These are phyloP conservation scores for Aaosphaeria pasadenensis DNA, from an alignment of 2,329 filamentous ascomycete species.

Conservation along the genomic window DNA sequence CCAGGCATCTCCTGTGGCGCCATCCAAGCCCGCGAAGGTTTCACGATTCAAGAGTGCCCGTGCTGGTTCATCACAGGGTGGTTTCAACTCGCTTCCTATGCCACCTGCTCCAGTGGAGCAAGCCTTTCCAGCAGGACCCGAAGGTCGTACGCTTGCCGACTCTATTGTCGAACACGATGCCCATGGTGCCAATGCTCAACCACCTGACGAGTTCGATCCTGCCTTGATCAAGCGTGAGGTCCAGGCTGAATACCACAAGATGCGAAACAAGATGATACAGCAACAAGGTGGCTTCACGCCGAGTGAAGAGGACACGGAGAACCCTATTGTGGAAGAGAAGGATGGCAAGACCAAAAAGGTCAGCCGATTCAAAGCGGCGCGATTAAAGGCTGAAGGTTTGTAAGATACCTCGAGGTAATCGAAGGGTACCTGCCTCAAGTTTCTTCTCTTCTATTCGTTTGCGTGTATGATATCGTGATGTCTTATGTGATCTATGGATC, in stretches of 20 bases:
- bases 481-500: neutral
- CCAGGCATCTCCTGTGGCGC: constrained; percentile 8
- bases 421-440: too few species aligned
- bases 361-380: constrained; percentile 72
- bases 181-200: constrained; percentile 31
- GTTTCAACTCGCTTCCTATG: constrained; percentile 12
- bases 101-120: constrained; percentile 21
- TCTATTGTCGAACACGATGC: constrained; percentile 53
- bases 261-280: constrained; percentile 80
- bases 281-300: constrained; percentile 75
- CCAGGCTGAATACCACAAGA: constrained; percentile 75
- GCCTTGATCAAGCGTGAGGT: constrained; percentile 73
- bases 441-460: too few species aligned
- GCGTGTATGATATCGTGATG: too few species aligned
- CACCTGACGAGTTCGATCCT: constrained; percentile 59
- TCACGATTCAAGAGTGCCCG: constrained; percentile 42
- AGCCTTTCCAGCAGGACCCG: constrained; percentile 38
- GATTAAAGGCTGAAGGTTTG: constrained; percentile 44
- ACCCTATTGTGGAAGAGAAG: constrained; percentile 65
- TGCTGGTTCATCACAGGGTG: constrained; percentile 14
- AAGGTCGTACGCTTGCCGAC: constrained; percentile 56
- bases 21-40: constrained; percentile 28
- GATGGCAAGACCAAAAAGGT: constrained; percentile 59
- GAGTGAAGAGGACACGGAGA: constrained; percentile 63
- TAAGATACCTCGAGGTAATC: constrained; percentile 8